Evolutionary conservation across 176 grass and related monocot genomes (phyloP), one percentile per base, ranked within the genome.

Genomic region (Raddia guianensis): DNA sequence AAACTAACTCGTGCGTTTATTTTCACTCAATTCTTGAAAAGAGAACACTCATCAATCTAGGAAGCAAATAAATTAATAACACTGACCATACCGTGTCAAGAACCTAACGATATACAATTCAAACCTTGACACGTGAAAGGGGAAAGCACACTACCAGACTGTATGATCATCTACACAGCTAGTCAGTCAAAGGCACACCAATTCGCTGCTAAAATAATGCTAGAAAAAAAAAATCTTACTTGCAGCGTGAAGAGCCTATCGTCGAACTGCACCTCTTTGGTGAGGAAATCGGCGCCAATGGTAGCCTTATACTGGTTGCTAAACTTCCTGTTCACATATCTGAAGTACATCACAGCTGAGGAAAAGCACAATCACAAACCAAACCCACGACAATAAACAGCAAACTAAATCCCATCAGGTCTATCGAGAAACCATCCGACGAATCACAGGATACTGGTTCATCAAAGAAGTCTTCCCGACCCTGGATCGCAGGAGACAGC

Each of bases 261-360:
- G 48, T 98, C 96, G 69, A 82, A 87, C 77, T 98, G 96, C 51
- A 98, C 92, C 81, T 93, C 92, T 74, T 98, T 98, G 80, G 96
- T 98, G 72, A 98, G 90, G 82, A 95, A 98, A 95, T 98, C 92
- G 0, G 96, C 92, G 70, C 96, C 96, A 20, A 98, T 98, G 73
- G 96, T 98, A 5, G 96, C 92, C 86, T 98, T 98, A 66, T 95
- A 98, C 92, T 98, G 90, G 81, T 95, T 95, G 71, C 92, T 98
- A 66, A 98, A 95, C 90, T 98, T 98, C 79, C 87, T 90, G 58
- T 89, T 95, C 42, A 98, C 92, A 62, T 98, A 98, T 91, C 96
- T 98, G 81, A 85, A 87, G 80, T 94, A 90, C 80, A 86, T 84
- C 80, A 83, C 64, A 84, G 72, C 72, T 63, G 18, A 84, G 70